Evolutionary conservation across 148 eudicot species (phyloP).

Genomic region (Cornus kousa): DNA sequence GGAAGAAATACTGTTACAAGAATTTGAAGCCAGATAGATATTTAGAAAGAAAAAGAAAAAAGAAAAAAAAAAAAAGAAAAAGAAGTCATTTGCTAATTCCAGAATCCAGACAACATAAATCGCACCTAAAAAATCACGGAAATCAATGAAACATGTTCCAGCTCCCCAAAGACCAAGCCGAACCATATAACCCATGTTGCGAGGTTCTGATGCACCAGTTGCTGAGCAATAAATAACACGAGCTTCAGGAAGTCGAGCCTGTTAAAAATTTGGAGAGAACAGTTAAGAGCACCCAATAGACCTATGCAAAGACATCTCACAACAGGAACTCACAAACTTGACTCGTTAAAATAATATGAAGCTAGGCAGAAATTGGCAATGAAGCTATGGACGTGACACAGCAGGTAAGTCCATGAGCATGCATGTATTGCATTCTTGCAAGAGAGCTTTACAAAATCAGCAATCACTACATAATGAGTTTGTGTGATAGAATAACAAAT

Average conservation of each 20-base stretch:
- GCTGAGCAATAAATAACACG: slow-evolving; percentile 98
- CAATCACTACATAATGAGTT: not conserved
- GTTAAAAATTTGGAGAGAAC: slow-evolving; percentile 24
- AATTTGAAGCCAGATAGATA: not conserved
- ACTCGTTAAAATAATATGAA: not conserved
- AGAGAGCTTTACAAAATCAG: slow-evolving; percentile 1
- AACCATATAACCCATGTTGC: slow-evolving; percentile 98
- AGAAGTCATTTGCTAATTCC: not conserved
- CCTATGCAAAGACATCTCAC: not conserved
- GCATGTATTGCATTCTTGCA: slow-evolving; percentile 2
- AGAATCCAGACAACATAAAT: slow-evolving; percentile 6
- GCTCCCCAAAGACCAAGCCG: slow-evolving; percentile 99
- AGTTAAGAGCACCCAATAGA: slow-evolving; percentile 19
- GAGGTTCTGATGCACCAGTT: slow-evolving; percentile 99
- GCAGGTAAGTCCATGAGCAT: too few species aligned
- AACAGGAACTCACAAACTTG: not conserved
- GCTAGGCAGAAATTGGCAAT: not conserved
- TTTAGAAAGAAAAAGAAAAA: not conserved
- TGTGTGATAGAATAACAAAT: not conserved
- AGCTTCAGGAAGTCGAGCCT: slow-evolving; percentile 95
- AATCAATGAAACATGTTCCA: slow-evolving; percentile 76
- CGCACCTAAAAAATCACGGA: slow-evolving; percentile 84
- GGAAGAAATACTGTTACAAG: not conserved
- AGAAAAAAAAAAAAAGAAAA: not conserved
- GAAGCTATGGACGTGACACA: too few species aligned